These are phyloP conservation scores for Bruguiera gymnorhiza DNA, from an alignment of 345 rosid species.

Conservation along the genomic window DNA sequence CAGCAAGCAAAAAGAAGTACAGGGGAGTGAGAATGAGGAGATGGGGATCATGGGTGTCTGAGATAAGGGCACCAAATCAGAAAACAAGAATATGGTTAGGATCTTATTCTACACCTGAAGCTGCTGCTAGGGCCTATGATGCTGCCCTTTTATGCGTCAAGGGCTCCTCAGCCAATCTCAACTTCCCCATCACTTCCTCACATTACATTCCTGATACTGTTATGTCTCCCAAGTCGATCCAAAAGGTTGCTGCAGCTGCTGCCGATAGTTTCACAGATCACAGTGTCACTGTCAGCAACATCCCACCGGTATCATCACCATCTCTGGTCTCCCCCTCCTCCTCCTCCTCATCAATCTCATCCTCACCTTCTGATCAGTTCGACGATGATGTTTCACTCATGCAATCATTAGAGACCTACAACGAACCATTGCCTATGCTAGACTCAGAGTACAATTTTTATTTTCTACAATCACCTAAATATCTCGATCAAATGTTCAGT, in stretches of 20 bases:
- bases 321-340: constrained; percentile 8
- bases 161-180: constrained; percentile 72
- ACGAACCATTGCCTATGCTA: constrained; percentile 32
- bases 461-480: constrained; percentile 47
- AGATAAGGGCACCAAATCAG: constrained; percentile 93
- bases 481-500: constrained; percentile 50
- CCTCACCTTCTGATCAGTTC: constrained; percentile 39
- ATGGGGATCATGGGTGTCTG: constrained; percentile 99
- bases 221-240: constrained; percentile 88
- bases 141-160: constrained; percentile 93
- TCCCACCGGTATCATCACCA: constrained; percentile 22
- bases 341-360: constrained; percentile 31
- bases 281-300: constrained; percentile 9
- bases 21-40: constrained; percentile 98
- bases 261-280: constrained; percentile 33
- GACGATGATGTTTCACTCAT: constrained; percentile 48
- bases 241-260: constrained; percentile 80
- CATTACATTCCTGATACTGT: constrained; percentile 38
- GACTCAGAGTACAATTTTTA: constrained; percentile 49
- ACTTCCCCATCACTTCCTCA: constrained; percentile 60
- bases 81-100: constrained; percentile 98
- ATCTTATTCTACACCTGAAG: constrained; percentile 90
- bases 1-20: constrained; percentile 53
- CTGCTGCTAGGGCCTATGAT: constrained; percentile 96
- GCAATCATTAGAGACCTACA: constrained; percentile 28